Evolutionary conservation across 1,284 basidiomycete genomes (phyloP).

Genomic region (Ganoderma boninense): DNA sequence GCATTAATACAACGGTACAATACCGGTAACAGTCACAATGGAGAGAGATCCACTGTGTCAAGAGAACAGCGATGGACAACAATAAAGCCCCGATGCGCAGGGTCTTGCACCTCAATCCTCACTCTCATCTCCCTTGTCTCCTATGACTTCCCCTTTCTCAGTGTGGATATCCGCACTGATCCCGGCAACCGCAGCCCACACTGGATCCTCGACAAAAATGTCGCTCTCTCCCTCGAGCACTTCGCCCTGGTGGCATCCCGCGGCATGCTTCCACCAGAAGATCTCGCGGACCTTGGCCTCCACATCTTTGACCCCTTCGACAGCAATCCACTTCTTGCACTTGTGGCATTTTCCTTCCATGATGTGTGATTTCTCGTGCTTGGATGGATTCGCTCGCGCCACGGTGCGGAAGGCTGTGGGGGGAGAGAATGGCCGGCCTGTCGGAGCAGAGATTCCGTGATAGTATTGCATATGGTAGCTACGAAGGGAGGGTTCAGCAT

Average conservation of each 20-base stretch:
- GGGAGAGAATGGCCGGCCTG: conserved; percentile 77
- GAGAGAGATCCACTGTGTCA: too few relatives aligned
- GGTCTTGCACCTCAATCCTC: not conserved
- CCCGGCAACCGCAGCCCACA: conserved; percentile 23
- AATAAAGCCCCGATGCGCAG: too few relatives aligned
- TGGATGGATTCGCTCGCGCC: conserved; percentile 54
- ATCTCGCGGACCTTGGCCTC: conserved; percentile 80
- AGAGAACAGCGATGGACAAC: too few relatives aligned
- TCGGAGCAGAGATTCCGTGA: conserved; percentile 72
- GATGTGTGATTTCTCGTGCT: conserved; percentile 65
- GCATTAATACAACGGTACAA: conserved; percentile 20
- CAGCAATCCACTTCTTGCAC: conserved; percentile 73
- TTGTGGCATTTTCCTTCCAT: conserved; percentile 80
- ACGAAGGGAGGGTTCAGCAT: not conserved
- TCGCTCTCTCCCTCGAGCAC: conserved; percentile 62
- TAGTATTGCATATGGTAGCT: conserved; percentile 85
- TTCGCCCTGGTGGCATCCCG: conserved; percentile 69
- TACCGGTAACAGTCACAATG: too few relatives aligned
- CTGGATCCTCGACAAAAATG: conserved; percentile 55
- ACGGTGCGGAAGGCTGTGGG: conserved; percentile 68
- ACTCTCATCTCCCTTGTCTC: conserved; percentile 1
- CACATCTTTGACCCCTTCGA: conserved; percentile 76
- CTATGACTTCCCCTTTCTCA: not conserved
- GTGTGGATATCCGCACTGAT: conserved; percentile 17
- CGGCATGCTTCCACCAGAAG: conserved; percentile 87